Evolutionary conservation across 345 rosid genomes (phyloP).

Genomic region (Streptanthus diversifolius): DNA sequence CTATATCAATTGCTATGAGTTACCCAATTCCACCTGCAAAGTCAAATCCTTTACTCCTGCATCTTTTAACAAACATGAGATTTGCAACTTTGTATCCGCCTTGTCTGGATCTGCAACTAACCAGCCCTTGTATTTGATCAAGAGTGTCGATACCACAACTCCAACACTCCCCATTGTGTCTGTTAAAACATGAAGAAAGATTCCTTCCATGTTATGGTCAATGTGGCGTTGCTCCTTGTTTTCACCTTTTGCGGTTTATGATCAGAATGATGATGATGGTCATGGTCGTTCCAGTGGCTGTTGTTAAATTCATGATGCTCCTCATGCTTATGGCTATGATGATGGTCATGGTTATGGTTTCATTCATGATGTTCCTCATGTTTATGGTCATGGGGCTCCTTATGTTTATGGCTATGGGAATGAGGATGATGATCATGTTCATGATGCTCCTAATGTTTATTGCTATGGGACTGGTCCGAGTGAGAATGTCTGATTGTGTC

Average conservation of each 20-base stretch:
- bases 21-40: conserved; percentile 60
- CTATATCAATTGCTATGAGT: conserved; percentile 17
- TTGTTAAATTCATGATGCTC: conserved; percentile 1
- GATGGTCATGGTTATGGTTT: too few relatives aligned
- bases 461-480: conserved; percentile 45
- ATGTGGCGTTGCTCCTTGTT: conserved; percentile 54
- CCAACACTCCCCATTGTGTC: conserved; percentile 98
- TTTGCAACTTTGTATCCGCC: conserved; percentile 50
- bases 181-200: conserved; percentile 88
- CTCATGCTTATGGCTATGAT: too few relatives aligned
- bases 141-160: conserved; percentile 87
- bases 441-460: conserved; percentile 33
- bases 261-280: conserved; percentile 30
- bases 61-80: conserved; percentile 54
- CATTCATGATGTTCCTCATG: too few relatives aligned
- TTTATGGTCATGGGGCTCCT: conserved; percentile 27
- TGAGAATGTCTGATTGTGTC: too few relatives aligned
- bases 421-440: conserved; percentile 36
- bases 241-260: neutral
- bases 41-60: conserved; percentile 88
- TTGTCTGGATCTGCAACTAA: conserved; percentile 92
- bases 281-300: conserved; percentile 15
- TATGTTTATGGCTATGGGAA: conserved; percentile 36
- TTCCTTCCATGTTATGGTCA: conserved; percentile 99
- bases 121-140: conserved; percentile 98